phyloP scores from a whole-genome alignment of 2,329 filamentous ascomycete genomes.

The Madurella fahalii region DNA sequence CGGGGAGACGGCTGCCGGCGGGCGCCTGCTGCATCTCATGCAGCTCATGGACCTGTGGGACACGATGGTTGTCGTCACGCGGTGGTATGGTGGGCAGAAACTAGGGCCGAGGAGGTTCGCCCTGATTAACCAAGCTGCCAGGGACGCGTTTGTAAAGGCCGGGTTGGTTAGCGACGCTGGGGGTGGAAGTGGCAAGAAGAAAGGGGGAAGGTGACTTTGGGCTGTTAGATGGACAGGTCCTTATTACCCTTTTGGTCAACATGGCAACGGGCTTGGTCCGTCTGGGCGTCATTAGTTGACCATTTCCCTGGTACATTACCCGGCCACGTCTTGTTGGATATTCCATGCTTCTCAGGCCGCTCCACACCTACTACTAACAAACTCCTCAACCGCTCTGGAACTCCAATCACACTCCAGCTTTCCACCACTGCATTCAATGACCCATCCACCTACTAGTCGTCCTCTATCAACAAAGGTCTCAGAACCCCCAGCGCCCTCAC shows the following conservation, averaged over 20 bases:
- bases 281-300: too few relatives aligned
- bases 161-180: conserved; percentile 52
- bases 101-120: conserved; percentile 86
- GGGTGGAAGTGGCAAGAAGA: conserved; percentile 41
- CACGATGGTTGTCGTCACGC: conserved; percentile 83
- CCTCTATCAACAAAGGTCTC: conserved; percentile 44
- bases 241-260: not conserved
- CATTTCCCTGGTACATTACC: not conserved
- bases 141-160: conserved; percentile 77
- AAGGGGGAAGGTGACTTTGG: conserved; percentile 32
- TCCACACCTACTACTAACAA: not conserved
- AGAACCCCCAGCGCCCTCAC: conserved; percentile 70
- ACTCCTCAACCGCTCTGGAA: not conserved
- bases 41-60: conserved; percentile 94
- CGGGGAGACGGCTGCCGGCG: conserved; percentile 88
- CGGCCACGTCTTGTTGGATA: not conserved
- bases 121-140: conserved; percentile 80
- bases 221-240: not conserved
- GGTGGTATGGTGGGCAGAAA: conserved; percentile 93
- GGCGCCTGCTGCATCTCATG: conserved; percentile 80
- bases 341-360: not conserved
- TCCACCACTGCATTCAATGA: not conserved
- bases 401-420: not conserved
- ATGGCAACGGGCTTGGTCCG: not conserved
- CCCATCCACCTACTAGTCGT: conserved; percentile 6